Percentiles rank a stretch among this genome's conserved stretches.
These are phyloP conservation scores for Boletus rubroflammeus DNA, from an alignment of 768 basidiomycete species.

Conservation along the genomic window DNA sequence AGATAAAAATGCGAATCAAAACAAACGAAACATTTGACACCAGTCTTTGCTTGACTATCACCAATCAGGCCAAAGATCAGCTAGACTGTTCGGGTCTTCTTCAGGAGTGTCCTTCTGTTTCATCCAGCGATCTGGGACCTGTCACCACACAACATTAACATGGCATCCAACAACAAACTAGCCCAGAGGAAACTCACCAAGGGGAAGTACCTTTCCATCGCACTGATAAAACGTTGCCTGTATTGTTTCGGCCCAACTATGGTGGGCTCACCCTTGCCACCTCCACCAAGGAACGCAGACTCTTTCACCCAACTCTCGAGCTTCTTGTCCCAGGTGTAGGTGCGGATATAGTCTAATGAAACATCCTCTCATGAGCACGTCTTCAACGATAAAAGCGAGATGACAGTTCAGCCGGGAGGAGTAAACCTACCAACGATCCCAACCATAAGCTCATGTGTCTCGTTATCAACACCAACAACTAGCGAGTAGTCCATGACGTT, in stretches of 20 bases:
- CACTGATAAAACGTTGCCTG: constrained; percentile 77
- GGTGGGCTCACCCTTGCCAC: constrained; percentile 86
- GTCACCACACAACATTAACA: background rate
- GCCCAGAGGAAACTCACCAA: constrained; percentile 46
- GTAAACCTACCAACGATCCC: constrained; percentile 86
- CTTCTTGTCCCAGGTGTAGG: constrained; percentile 98
- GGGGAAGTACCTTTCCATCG: constrained; percentile 89
- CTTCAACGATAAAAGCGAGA: background rate
- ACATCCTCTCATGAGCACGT: constrained; percentile 3
- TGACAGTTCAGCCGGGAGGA: background rate
- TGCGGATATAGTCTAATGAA: constrained; percentile 81
- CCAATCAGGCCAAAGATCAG: constrained; percentile 67
- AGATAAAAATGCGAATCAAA: constrained; percentile 2
- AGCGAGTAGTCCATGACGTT: constrained; percentile 99
- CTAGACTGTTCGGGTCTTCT: constrained; percentile 58
- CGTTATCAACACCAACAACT: constrained; percentile 90
- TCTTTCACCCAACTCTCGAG: constrained; percentile 99
- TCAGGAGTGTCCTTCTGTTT: constrained; percentile 77
- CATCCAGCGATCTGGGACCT: constrained; percentile 93
- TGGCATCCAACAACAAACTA: background rate
- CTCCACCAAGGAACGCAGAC: constrained; percentile 80
- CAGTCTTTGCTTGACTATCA: constrained; percentile 17
- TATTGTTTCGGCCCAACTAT: constrained; percentile 97
- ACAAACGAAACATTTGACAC: background rate
- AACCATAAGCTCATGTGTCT: constrained; percentile 85